Base-by-base conservation (phyloP, 2,329 filamentous ascomycete species). In the Fusarium longipes region DNA sequence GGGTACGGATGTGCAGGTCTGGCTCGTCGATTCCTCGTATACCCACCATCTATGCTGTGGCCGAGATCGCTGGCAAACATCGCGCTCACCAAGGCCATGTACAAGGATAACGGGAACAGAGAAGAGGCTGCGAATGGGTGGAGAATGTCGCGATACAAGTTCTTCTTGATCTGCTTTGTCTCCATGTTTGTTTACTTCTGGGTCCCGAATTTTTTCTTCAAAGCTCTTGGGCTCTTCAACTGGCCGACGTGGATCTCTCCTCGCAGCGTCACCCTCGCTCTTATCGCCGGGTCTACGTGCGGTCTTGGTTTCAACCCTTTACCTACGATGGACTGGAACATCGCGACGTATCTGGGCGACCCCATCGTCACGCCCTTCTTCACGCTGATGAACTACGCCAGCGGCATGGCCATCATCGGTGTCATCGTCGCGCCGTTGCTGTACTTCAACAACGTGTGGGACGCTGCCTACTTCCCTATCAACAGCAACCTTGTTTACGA, bases 401-500 rank as follows among this genome's bases (percentile, higher is more conserved):
- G 40, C 2, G 74, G 75, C 1, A 75, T 76, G 73, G 87, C 86
- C 3, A 59, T 88, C 18, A 81, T 83, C 20, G 86, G 85, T 3
- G 80, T 88, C 57, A 70, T 88, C 4, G 55, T 84, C 14, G 83
- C 82, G 65, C 79, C 87, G n/a, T 39, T 74, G 8, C 42, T 85
- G 27, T 81, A 82, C 43, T 85, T 84, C 61, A 78, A 77, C 1
- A 83, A 83, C 22, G 77, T 80, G 1, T 77, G 81, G 74, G 80
- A 83, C 64, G 79, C 83, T 0, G 82, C 84, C 4, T 87, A 87
- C 57, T 73, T 89, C 17, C 86, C 87, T 0, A 80, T 89, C 55
- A 82, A 86, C 30, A 82, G 82, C 12, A 83, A 84, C 22, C 79
- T 82, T 43, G 82, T 82, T 0, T 89, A 84, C 60, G 86, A 89